A percentile compares a stretch with the other conserved stretches of the same genome.
Conservation (phyloP, 2,329 filamentous ascomycete species). For the Ceratocystis lukuohia region DNA sequence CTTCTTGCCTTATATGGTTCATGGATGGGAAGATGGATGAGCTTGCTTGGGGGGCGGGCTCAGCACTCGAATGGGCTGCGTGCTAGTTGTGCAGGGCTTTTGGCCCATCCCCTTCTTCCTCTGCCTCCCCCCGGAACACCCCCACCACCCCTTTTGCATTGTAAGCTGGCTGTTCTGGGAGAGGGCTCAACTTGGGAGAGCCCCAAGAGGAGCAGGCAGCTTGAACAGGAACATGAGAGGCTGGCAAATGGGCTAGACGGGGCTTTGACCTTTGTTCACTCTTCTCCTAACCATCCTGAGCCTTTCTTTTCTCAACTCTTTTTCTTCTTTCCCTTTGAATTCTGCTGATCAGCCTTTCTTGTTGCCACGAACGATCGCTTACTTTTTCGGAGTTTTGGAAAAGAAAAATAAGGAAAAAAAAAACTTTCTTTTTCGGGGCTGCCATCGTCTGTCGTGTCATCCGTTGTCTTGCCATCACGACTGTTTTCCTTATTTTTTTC, state of each 20-base stretch:
- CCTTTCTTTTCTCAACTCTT: background rate
- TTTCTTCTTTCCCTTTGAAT: background rate
- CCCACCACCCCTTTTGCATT: background rate
- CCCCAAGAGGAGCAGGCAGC: background rate
- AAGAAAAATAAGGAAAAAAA: background rate
- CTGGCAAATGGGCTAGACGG: background rate
- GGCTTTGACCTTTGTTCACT: conserved; percentile 1
- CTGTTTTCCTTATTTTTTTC: background rate
- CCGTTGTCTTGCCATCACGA: background rate
- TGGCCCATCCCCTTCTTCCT: background rate
- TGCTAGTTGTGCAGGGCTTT: background rate
- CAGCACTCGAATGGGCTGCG: background rate
- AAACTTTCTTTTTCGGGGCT: background rate
- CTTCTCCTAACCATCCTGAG: background rate
- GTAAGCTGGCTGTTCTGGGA: background rate
- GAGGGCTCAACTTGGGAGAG: background rate
- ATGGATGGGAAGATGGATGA: background rate
- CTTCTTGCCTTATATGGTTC: background rate
- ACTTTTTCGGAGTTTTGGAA: background rate
- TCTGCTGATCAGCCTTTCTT: background rate
- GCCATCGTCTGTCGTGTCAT: background rate
- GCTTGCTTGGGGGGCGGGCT: background rate
- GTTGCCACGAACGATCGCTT: background rate
- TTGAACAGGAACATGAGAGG: background rate
- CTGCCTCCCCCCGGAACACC: background rate